phyloP scores from a whole-genome alignment of 441 rosid species.

The Populus hybrid region DNA sequence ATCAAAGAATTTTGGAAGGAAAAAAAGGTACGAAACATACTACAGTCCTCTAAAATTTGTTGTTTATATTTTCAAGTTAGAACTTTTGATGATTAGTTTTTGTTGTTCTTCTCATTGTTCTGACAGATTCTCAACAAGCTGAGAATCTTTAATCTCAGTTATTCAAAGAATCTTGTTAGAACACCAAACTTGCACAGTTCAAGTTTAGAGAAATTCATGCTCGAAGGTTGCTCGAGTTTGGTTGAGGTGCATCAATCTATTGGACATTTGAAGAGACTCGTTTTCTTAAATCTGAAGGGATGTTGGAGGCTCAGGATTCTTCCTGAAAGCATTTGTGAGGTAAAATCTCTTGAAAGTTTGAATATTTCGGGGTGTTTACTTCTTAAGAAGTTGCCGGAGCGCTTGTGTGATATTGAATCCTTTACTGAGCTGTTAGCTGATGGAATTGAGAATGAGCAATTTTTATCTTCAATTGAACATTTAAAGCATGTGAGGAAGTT shows the following conservation, averaged over 20 bases:
- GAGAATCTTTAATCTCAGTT: slow-evolving; percentile 10
- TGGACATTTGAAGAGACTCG: neutral
- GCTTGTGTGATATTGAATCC: no score
- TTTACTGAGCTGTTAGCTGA: no score
- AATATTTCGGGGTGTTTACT: slow-evolving; percentile 31
- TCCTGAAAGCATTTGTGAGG: slow-evolving; percentile 14
- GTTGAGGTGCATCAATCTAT: no score
- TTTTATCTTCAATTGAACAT: no score
- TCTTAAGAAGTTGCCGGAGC: neutral
- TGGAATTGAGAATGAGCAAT: no score
- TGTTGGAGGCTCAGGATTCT: neutral
- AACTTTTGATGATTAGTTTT: neutral
- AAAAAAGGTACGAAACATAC: slow-evolving; percentile 3
- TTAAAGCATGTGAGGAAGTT: no score
- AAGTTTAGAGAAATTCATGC: no score
- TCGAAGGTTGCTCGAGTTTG: no score
- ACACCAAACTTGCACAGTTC: no score
- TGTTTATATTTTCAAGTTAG: no score
- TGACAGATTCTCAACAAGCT: no score
- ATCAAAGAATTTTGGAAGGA: slow-evolving; percentile 20
- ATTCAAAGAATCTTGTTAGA: neutral
- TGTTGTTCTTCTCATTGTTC: neutral
- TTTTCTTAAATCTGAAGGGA: neutral
- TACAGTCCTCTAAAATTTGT: neutral
- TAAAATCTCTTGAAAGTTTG: slow-evolving; percentile 19